Evolutionary conservation across 202 grass and related monocot species (phyloP), one percentile per base, ranked within the genome.

Genomic region (Setaria viridis): DNA sequence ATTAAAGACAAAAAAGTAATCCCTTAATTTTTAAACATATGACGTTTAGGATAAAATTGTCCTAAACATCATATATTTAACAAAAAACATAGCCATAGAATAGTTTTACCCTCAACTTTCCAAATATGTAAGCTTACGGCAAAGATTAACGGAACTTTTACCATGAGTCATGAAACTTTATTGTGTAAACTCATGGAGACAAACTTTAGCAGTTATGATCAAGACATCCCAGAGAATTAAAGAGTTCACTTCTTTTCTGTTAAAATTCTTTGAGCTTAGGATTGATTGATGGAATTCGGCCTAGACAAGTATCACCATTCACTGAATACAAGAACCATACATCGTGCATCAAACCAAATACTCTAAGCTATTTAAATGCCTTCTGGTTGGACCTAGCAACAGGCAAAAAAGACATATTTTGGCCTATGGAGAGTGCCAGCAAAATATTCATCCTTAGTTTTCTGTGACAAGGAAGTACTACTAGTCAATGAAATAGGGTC

Each of bases 401-500:
- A n/a, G 14, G 29, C 7, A 79, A 56, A 35, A 11, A 46, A 73
- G 1, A 67, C 20, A 50, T 9, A 14, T 46, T 58, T 59, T 50
- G 57, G 65, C 62, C 34, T 35, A 68, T 74, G 8, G 12, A 72
- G 54, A 11, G 6, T 43, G 9, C 29, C 80, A 74, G 2, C 9
- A 67, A 79, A 67, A 67, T 84, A 60, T 59, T 74, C 3, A 34
- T 69, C 1, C 2, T 50, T 80, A 11, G 25, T 14, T 81, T 75
- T 80, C 47, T 21, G 37, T 33, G 8, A 20, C 19, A 78, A 9
- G n/a, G 60, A 65, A 81, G 35, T 47, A 62, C 50, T 72, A 82
- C 1, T 59, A 69, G 19, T 58, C 47, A 87, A 81, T 67, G 51
- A 55, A 82, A 55, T 59, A 86, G 32, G 65, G n/a, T 33, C 75